Base-by-base conservation (phyloP, 192 early-diverging fungal genomes). In the Entomortierella chlamydospora region DNA sequence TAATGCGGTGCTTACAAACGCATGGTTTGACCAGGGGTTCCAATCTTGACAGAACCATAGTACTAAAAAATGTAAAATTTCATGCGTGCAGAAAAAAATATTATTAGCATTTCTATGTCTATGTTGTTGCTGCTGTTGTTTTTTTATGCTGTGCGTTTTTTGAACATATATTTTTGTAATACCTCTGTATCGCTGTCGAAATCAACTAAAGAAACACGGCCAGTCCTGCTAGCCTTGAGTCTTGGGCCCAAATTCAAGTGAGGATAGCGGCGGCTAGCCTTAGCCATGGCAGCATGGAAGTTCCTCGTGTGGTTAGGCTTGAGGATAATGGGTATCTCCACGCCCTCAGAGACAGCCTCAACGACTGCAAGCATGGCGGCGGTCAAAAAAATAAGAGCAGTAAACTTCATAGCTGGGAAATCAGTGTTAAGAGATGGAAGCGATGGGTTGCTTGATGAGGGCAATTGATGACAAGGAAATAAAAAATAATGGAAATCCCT, bases 241-340 rank as follows among this genome's bases (percentile, higher is more conserved):
- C 26, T 4, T 17, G 1, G 2, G 20, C 1, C 7, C 58, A 47
- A 31, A 12, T 57, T 23, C 0, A 68, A 25, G 15, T 56, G 42
- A 4, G 65, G 54, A 33, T 68, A 68, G 7, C 65, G 53, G 30
- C 18, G 17, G 3, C 25, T 7, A 4, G 57, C 12, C 8, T 57
- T 68, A 13, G 65, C 54, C 37, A 68, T 57, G 30, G 65, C 54
- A 9, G 65, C 65, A 13, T 33, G 33, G 31, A 68, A 68, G 43
- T 68, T 28, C 5, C 55, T 25, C 55, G 57, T 68, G 65, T 68
- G 65, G 65, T 49, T 8, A 0, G 54, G 55, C 20, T 57, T 68
- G 7, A 29, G 13, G 28, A 34, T 9, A 13, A 68, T 41, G 41
- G 65, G 65, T 7, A 68, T 7, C 34, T 37, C 34, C 4, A 10